These are phyloP conservation scores for Neurospora sp. DNA, from an alignment of 495 filamentous ascomycete genomes.

Conservation along the genomic window DNA sequence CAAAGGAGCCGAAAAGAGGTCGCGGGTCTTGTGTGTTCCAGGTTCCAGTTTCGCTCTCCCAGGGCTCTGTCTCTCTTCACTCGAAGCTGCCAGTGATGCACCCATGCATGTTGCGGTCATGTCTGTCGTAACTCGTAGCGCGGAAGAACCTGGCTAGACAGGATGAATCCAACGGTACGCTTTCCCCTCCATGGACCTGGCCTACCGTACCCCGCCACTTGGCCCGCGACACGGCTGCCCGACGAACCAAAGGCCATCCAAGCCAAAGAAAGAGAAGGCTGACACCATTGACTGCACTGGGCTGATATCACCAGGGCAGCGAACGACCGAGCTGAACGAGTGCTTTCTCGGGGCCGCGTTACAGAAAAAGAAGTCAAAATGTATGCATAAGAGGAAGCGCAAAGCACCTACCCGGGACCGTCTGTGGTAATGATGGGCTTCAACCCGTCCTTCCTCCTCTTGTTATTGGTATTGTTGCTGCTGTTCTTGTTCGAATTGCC, in stretches of 20 bases:
- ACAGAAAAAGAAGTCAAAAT: slow-evolving; percentile 4
- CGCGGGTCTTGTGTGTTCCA: neutral
- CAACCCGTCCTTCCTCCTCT: slow-evolving; percentile 78
- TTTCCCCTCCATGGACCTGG: slow-evolving; percentile 10
- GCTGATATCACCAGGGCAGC: neutral
- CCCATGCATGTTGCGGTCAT: neutral
- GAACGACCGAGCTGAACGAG: slow-evolving; percentile 10
- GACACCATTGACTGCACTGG: neutral
- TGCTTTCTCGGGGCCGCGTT: slow-evolving; percentile 16
- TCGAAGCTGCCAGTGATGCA: neutral
- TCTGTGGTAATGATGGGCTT: slow-evolving; percentile 90
- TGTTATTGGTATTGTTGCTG: slow-evolving; percentile 51
- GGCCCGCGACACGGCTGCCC: slow-evolving; percentile 3
- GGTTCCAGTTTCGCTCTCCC: neutral
- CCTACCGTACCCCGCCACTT: slow-evolving; percentile 25
- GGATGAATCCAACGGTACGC: neutral
- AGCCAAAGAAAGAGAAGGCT: neutral
- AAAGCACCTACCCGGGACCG: slow-evolving; percentile 36
- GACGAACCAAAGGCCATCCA: neutral
- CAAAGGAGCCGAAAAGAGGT: neutral
- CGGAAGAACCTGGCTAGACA: neutral
- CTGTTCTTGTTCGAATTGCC: slow-evolving; percentile 33
- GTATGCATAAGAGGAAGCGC: slow-evolving; percentile 8
- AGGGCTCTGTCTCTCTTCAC: neutral
- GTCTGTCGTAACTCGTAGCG: neutral